Percentiles rank a stretch among this genome's conserved stretches.
Evolutionary conservation across 192 early-diverging fungal species (phyloP).

Genomic region (Martensiomyces pterosporus): DNA sequence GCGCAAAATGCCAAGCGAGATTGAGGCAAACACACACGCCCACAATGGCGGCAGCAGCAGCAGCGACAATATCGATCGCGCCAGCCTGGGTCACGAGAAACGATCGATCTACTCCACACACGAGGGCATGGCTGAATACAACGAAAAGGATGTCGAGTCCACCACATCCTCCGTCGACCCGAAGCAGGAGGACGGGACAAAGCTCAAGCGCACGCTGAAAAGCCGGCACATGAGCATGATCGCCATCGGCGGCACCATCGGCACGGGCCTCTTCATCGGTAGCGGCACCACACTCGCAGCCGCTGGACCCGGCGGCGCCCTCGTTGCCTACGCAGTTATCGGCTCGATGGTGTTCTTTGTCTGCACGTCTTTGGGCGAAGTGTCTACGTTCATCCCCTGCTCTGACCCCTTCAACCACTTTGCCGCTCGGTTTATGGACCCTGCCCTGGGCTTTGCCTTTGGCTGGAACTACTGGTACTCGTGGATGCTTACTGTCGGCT

Average conservation of each 20-base stretch:
- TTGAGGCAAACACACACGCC: no score
- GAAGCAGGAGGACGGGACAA: slow-evolving; percentile 8
- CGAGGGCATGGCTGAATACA: no score
- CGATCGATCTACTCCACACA: no score
- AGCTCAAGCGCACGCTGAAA: slow-evolving; percentile 63
- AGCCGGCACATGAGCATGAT: slow-evolving; percentile 70
- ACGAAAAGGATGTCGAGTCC: slow-evolving; percentile 8
- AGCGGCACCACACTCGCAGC: slow-evolving; percentile 67
- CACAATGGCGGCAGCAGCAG: no score
- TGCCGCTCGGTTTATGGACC: slow-evolving; percentile 80
- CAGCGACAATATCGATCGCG: no score
- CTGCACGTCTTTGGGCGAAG: slow-evolving; percentile 81
- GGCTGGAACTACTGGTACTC: slow-evolving; percentile 71
- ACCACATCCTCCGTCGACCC: slow-evolving; percentile 8
- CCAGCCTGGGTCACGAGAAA: no score
- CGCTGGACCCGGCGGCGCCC: slow-evolving; percentile 74
- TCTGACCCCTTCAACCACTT: slow-evolving; percentile 80
- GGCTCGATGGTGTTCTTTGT: slow-evolving; percentile 69
- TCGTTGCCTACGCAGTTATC: slow-evolving; percentile 69
- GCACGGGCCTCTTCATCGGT: slow-evolving; percentile 83
- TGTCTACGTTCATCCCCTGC: slow-evolving; percentile 78
- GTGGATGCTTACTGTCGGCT: slow-evolving; percentile 70
- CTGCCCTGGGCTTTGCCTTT: slow-evolving; percentile 65
- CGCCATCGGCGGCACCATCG: slow-evolving; percentile 75
- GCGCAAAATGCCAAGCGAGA: no score